Conservation (phyloP, 108 stramenopile species). For the Aureococcus anophagefferens region DNA sequence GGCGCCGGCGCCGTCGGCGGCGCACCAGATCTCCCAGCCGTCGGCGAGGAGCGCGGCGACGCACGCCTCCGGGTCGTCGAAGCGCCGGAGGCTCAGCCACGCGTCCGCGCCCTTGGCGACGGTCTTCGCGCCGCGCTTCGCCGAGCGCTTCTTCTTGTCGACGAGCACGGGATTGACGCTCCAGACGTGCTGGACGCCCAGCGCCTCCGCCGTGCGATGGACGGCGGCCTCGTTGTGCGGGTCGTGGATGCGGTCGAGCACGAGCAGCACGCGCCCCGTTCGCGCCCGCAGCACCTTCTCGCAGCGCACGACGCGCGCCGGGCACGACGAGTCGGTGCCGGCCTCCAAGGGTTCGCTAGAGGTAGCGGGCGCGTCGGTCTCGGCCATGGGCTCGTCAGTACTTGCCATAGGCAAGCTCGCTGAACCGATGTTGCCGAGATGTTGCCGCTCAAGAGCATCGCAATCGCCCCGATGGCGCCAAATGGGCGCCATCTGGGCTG, state of each 20-base stretch:
- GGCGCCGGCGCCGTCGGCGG: too few species aligned
- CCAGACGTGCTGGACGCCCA: neutral
- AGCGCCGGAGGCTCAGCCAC: neutral
- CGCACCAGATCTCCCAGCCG: constrained; percentile 3
- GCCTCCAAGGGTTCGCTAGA: too few species aligned
- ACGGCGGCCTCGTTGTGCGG: neutral
- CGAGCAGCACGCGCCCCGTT: neutral
- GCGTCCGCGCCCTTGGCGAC: too few species aligned
- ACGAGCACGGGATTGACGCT: neutral
- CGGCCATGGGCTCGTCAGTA: too few species aligned
- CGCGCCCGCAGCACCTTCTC: neutral
- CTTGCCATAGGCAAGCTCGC: too few species aligned
- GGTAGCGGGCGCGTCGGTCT: too few species aligned
- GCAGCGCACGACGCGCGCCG: neutral
- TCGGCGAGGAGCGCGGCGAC: neutral
- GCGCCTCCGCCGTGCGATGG: neutral
- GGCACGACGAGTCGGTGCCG: too few species aligned
- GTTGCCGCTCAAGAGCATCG: too few species aligned
- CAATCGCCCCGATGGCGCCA: too few species aligned
- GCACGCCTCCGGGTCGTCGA: neutral
- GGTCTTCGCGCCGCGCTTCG: neutral
- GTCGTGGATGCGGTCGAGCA: neutral
- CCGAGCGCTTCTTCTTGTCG: neutral
- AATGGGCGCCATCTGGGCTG: too few species aligned
- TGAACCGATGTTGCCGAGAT: too few species aligned